A percentile compares a stretch with the other conserved stretches of the same genome.
phyloP scores from a whole-genome alignment of 2,329 filamentous ascomycete species.

The Colletotrichum eremochloae region DNA sequence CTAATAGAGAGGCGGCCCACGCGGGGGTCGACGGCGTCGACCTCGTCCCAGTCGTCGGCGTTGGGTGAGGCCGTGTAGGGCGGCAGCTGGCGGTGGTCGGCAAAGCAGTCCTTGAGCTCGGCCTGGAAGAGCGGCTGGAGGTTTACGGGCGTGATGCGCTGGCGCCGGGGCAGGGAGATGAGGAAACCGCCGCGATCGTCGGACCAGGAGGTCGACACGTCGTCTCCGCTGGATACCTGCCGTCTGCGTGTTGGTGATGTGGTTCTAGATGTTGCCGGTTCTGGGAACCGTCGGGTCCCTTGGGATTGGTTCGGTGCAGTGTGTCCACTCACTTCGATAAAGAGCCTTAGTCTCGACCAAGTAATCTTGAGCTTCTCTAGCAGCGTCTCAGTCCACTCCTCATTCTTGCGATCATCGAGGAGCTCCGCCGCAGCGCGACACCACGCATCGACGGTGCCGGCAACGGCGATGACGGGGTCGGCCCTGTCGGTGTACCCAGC shows the following conservation, averaged over 20 bases:
- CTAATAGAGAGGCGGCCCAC: constrained; percentile 44
- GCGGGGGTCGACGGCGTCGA: constrained; percentile 51
- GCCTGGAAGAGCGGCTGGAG: constrained; percentile 54
- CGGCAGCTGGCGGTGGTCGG: constrained; percentile 43
- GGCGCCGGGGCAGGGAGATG: constrained; percentile 53
- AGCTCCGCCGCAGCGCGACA: constrained; percentile 54
- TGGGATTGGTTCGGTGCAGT: not conserved
- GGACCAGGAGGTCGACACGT: constrained; percentile 55
- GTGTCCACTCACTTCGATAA: constrained; percentile 52
- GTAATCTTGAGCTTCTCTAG: constrained; percentile 52
- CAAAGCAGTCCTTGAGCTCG: constrained; percentile 53
- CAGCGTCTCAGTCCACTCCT: constrained; percentile 58
- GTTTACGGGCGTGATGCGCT: constrained; percentile 50
- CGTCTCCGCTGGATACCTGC: constrained; percentile 45
- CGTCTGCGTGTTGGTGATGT: not conserved
- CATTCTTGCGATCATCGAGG: constrained; percentile 56
- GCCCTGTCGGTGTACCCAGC: constrained; percentile 56
- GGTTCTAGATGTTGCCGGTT: not conserved
- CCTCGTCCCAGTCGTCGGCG: constrained; percentile 60
- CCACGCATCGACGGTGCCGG: constrained; percentile 56
- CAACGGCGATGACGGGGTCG: constrained; percentile 54
- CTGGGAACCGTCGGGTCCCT: no score
- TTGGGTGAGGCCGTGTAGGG: constrained; percentile 26
- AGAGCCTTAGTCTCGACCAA: constrained; percentile 49
- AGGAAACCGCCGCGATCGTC: constrained; percentile 54